Conservation (phyloP, 2,329 filamentous ascomycete species). For the Chaetomium olivaceum region DNA sequence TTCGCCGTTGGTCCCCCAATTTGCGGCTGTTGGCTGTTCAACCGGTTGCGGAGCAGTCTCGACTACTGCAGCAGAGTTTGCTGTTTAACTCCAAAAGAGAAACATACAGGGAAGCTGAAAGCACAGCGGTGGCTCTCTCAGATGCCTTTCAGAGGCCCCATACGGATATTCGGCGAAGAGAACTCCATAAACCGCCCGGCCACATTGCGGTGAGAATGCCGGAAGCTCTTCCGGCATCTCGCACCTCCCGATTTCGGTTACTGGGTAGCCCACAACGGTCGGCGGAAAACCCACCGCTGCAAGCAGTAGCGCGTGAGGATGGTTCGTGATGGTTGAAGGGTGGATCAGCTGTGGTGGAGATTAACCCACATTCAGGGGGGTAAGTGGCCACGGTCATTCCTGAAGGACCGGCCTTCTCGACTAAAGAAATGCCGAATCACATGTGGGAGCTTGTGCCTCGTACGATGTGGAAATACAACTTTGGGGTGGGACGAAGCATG, state of each 20-base stretch:
- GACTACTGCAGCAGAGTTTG: background rate
- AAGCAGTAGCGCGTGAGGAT: background rate
- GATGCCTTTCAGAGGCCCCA: background rate
- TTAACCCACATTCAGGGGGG: background rate
- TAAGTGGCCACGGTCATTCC: background rate
- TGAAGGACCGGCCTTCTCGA: background rate
- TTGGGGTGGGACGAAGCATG: background rate
- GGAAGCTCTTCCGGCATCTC: background rate
- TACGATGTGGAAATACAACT: background rate
- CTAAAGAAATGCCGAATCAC: background rate
- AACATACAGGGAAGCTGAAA: background rate
- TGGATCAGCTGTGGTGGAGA: background rate
- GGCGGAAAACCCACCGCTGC: background rate
- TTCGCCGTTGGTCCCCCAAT: background rate
- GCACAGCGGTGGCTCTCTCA: background rate
- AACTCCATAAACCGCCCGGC: background rate
- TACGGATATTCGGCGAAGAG: background rate
- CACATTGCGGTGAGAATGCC: background rate
- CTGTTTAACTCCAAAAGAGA: background rate
- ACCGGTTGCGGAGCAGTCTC: background rate
- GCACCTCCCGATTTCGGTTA: conserved; percentile 3
- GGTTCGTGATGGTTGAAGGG: background rate
- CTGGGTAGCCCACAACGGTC: background rate
- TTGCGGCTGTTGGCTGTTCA: background rate
- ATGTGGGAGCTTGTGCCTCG: background rate